phyloP scores from a whole-genome alignment of 768 basidiomycete species.

The Calocera viscosa region DNA sequence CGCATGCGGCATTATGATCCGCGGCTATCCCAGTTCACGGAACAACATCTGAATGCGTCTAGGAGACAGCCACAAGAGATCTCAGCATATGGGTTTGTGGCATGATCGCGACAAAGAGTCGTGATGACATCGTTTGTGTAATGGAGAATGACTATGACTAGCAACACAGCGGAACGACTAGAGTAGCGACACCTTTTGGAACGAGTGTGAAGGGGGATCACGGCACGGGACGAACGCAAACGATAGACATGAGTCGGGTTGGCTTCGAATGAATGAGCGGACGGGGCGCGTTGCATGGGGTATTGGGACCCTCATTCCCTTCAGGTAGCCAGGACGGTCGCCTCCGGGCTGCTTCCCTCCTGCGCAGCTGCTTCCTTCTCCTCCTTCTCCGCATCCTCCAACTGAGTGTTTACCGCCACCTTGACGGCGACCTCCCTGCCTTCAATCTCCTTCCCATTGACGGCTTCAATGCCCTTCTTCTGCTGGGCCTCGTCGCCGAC shows the following conservation, averaged over 20 bases:
- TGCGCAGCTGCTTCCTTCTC: conserved; percentile 27
- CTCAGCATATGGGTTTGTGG: neutral
- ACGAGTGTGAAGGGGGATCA: conserved; percentile 8
- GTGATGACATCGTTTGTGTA: conserved; percentile 1
- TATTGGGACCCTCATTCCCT: neutral
- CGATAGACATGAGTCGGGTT: conserved; percentile 3
- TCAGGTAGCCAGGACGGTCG: conserved; percentile 5
- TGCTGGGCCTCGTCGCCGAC: conserved; percentile 82
- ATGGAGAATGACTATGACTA: conserved; percentile 5
- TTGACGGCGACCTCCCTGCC: conserved; percentile 85
- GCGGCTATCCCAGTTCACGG: no score
- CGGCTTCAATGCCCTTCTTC: conserved; percentile 73
- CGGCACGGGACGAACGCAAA: conserved; percentile 7
- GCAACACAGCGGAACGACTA: conserved; percentile 7
- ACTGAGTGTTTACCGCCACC: conserved; percentile 74
- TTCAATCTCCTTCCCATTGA: conserved; percentile 78
- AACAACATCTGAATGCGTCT: no score
- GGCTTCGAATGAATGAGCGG: neutral
- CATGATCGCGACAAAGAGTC: neutral
- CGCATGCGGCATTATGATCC: no score
- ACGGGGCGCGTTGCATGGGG: neutral
- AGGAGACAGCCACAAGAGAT: neutral
- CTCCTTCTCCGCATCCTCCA: conserved; percentile 37
- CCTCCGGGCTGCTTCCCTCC: conserved; percentile 14
- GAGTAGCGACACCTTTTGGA: neutral